Evolutionary conservation across 164 flowering plant genomes (phyloP), one percentile per base, ranked within the genome.

Genomic region (Annona squamosa): DNA sequence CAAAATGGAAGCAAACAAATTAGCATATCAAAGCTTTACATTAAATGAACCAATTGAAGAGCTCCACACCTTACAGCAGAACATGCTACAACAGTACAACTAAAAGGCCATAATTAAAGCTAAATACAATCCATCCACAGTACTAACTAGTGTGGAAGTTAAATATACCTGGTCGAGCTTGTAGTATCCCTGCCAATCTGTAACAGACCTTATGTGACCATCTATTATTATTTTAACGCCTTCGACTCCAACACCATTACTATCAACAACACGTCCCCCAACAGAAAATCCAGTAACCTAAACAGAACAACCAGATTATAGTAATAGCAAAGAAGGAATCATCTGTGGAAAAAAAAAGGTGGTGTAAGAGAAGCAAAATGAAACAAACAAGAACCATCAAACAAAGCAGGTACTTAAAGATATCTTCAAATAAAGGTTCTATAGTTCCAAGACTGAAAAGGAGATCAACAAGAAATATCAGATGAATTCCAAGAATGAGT

Each of bases 251-350:
- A 71, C 73, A 37, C 86, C 90, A 84, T 84, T 85, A 73, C 86
- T 90, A 89, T 88, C 95, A 82, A 96, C 81, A 41, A 96, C 97
- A 81, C 93, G 92, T 6, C 99, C 98, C 47, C 97, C 99, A 80
- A 93, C 82, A 73, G 99, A 96, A 87, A 96, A 96, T 79, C 99
- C 99, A 84, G 99, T 96, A 67, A 96, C 99, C 99, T 93, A 63
- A 48, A 72, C 18, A 48, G 48, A 71, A 63, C 43, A 43, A 67
- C 9, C 65, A 16, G 70, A 37, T 45, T 17, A 61, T 44, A 9
- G 59, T 45, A 12, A 68, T 62, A 48, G 56, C 16, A 74, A 13
- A 68, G 56, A 59, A 46, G 44, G 46, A 74, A 4, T 59, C 16
- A 68, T 68, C 5, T n/a, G 46, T 37, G 46, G 17, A 5, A 66